Conservation (phyloP, 192 early-diverging fungal genomes). For the Globomyces pollinis-pini region DNA sequence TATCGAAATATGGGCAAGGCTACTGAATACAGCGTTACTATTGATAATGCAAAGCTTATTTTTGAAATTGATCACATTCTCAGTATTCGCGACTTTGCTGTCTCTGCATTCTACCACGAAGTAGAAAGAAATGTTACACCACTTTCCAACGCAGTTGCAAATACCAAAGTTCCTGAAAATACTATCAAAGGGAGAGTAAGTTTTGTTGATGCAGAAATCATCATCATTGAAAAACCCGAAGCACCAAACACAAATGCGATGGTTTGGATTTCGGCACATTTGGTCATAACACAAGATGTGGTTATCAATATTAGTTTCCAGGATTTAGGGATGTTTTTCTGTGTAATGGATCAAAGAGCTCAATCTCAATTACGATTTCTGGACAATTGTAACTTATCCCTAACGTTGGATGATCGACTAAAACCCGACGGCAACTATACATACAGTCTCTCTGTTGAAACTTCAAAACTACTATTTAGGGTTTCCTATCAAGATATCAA, state of each 20-base stretch:
- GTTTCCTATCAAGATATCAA: slow-evolving; percentile 81
- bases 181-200: slow-evolving; percentile 44
- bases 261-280: slow-evolving; percentile 69
- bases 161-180: slow-evolving; percentile 5
- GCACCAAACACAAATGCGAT: slow-evolving; percentile 74
- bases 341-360: slow-evolving; percentile 74
- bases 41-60: slow-evolving; percentile 77
- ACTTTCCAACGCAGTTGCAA: background rate
- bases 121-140: background rate
- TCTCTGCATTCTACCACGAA: slow-evolving; percentile 14
- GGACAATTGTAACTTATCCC: slow-evolving; percentile 78
- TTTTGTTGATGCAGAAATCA: slow-evolving; percentile 72
- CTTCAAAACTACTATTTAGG: slow-evolving; percentile 69
- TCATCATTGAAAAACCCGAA: slow-evolving; percentile 72
- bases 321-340: slow-evolving; percentile 84
- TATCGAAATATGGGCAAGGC: slow-evolving; percentile 27
- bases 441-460: slow-evolving; percentile 62
- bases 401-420: slow-evolving; percentile 68
- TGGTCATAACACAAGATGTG: slow-evolving; percentile 72
- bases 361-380: slow-evolving; percentile 79
- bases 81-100: slow-evolving; percentile 65
- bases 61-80: slow-evolving; percentile 85
- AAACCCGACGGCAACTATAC: slow-evolving; percentile 52
- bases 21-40: slow-evolving; percentile 56
- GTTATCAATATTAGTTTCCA: slow-evolving; percentile 67